Evolutionary conservation across 129 eudicot species (phyloP), one percentile per base, ranked within the genome.

Genomic region (Chrysanthemum makinoi): DNA sequence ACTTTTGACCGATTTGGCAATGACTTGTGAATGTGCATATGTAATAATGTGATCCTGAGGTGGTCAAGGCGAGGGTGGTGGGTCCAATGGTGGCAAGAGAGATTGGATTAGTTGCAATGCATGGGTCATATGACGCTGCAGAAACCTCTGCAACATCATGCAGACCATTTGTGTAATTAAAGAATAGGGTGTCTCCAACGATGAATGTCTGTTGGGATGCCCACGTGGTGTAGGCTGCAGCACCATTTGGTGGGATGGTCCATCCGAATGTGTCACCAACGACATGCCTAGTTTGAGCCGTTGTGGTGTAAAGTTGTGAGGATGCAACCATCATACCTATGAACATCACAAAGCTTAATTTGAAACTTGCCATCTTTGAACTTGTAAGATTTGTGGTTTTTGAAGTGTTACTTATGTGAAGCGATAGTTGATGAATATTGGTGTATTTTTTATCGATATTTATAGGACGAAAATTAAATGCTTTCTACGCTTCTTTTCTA

Each of bases 261-360:
- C 96, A 89, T 39, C 84, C n/a, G n/a, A n/a, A n/a, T n/a, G n/a
- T n/a, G n/a, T n/a, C n/a, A n/a, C n/a, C n/a, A n/a, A n/a, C n/a
- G n/a, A n/a, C n/a, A n/a, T n/a, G n/a, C 4, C 83, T 80, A 30
- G 87, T 83, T 51, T 87, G 89, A 10, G 85, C n/a, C 17, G 4
- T 6, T 3, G 86, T 52, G 48, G 39, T 49, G 0, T 70, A 67
- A 15, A 82, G 17, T n/a, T 57, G 79, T 48, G 69, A 22, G 52
- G 82, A n/a, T n/a, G n/a, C n/a, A n/a, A n/a, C n/a, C n/a, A 77
- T 60, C 65, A 72, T 74, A 77, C 55, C 64, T 56, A 68, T 47
- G 26, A 76, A 55, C 66, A 72, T 11, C n/a, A n/a, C n/a, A n/a
- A n/a, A n/a, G n/a, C 57, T 61, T 3, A 76, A 13, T 51, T 39